Conservation (phyloP, 2,329 filamentous ascomycete species). For the Hypoxylon sp. region DNA sequence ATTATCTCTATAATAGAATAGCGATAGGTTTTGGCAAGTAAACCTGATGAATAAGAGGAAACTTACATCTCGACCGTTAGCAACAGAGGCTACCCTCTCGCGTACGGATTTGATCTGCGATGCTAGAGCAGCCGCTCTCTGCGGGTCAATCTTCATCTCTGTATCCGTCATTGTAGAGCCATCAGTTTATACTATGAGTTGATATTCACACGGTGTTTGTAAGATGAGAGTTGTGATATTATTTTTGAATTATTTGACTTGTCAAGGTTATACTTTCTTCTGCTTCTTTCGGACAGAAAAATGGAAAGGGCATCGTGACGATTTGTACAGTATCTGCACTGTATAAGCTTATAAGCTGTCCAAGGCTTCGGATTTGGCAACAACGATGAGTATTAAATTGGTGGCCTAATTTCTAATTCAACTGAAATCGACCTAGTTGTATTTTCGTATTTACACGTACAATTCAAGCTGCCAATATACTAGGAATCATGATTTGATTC, state of each 20-base stretch:
- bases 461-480: too few relatives aligned
- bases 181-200: slow-evolving; percentile 14
- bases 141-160: slow-evolving; percentile 69
- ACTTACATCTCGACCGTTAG: slow-evolving; percentile 64
- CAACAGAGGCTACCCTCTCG: slow-evolving; percentile 63
- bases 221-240: not conserved
- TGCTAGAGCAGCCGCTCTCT: slow-evolving; percentile 68
- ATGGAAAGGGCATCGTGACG: not conserved
- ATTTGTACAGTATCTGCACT: slow-evolving; percentile 22
- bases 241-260: slow-evolving; percentile 7
- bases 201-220: not conserved
- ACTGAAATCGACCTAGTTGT: too few relatives aligned
- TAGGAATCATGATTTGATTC: too few relatives aligned
- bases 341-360: too few relatives aligned
- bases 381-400: too few relatives aligned
- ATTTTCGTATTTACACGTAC: too few relatives aligned
- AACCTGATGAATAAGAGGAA: not conserved
- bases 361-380: too few relatives aligned
- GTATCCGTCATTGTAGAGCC: slow-evolving; percentile 53
- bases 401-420: too few relatives aligned
- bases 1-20: too few relatives aligned
- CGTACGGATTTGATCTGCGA: slow-evolving; percentile 69
- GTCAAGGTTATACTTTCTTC: too few relatives aligned
- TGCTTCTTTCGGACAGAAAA: slow-evolving; percentile 5
- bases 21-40: not conserved